Base-by-base conservation (phyloP, 352 stramenopile species). In the Phytophthora capsici region DNA sequence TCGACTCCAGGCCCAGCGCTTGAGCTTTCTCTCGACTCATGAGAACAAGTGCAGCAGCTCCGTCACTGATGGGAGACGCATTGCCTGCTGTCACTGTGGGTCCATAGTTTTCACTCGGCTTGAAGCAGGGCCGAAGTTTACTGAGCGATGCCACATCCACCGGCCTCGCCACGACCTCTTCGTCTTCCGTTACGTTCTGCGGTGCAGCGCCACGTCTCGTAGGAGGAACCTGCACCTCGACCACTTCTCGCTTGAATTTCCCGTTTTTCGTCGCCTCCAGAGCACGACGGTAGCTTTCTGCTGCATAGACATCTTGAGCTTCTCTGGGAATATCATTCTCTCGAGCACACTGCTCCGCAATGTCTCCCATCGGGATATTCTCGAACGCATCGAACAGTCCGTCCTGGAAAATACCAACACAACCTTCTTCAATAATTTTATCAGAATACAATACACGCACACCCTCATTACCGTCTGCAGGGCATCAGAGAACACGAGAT, bases 21-120 rank as follows among this genome's bases (percentile, higher is more conserved):
- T 89, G 56, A 1, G 84, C 91, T 43, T 93, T 84, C 6, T 77
- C 80, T 48, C 90, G 80, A 41, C 80, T 94, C 93, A 98, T 98
- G 23, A 99, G 62, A 19, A 99, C 78, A 36, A 99, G 71, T 4
- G 96, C 93, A 12, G 95, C 87, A 8, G 96, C 97, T 40, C 97
- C 97, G 66, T 99, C 97, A 72, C 98, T 99, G 38, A 99, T 89
- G 0, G 90, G 88, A 6, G 89, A 97, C 10, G 97, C 93, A 76
- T 99, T 99, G 6, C 89, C 96, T 1, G 96, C 89, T 12, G 96
- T 99, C 44, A 99, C 90, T 0, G 88, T 98, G 25, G 93, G 94
- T 37, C 88, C 85, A 47, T 83, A 84, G 47, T 82, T 71, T 43
- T 59, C 75, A 20, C 45, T 69, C 1, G 77, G 74, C 66, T 94